Conservation (phyloP, 2,329 filamentous ascomycete species). For the Emmonsiellopsis sp. region DNA sequence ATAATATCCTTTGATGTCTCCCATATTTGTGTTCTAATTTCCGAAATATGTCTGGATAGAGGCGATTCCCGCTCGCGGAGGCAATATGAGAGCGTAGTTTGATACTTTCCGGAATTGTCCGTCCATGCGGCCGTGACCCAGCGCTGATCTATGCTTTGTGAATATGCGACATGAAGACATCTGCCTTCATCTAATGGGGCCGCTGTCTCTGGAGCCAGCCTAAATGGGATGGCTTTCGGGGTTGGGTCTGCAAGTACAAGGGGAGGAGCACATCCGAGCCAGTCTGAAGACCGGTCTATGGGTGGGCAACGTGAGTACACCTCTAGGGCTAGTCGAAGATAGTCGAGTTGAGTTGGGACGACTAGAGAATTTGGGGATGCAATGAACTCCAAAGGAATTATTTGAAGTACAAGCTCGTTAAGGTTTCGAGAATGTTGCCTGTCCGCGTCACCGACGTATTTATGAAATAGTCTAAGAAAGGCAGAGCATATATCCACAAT, state of each 20-base stretch:
- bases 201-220: conserved; percentile 41
- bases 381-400: conserved; percentile 48
- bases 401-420: conserved; percentile 48
- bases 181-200: conserved; percentile 50
- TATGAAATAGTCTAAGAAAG: conserved; percentile 49
- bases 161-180: conserved; percentile 51
- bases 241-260: conserved; percentile 45
- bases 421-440: conserved; percentile 21
- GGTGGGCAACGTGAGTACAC: conserved; percentile 51
- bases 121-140: conserved; percentile 55
- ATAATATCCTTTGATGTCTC: conserved; percentile 48
- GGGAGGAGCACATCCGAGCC: conserved; percentile 43
- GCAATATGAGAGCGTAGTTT: conserved; percentile 47
- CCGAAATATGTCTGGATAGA: conserved; percentile 30
- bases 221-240: conserved; percentile 48
- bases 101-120: conserved; percentile 47
- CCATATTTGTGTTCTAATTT: conserved; percentile 50
- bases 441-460: conserved; percentile 37
- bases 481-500: conserved; percentile 46
- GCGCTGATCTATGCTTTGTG: conserved; percentile 44
- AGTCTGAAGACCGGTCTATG: conserved; percentile 23
- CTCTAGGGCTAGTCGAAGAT: conserved; percentile 45
- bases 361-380: conserved; percentile 44
- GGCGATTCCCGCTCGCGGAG: conserved; percentile 32
- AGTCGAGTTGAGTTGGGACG: conserved; percentile 40